phyloP scores from a whole-genome alignment of 2,329 filamentous ascomycete genomes.

The Calonectria fujianensis region DNA sequence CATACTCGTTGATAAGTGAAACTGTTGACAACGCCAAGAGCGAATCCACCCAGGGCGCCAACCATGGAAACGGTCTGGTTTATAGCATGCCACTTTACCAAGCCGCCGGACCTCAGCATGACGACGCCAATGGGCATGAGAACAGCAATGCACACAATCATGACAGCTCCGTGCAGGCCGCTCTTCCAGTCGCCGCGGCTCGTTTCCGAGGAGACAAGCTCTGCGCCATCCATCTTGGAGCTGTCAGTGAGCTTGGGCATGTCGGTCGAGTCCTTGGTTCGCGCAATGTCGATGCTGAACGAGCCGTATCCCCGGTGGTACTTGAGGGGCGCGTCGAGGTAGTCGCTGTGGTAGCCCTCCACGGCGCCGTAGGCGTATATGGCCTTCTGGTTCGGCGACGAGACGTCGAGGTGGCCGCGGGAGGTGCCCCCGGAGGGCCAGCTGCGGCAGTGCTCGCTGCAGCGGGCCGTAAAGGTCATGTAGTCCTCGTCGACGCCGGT shows the following conservation, averaged over 20 bases:
- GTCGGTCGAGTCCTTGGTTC: slow-evolving; percentile 67
- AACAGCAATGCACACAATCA: slow-evolving; percentile 74
- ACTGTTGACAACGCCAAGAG: slow-evolving; percentile 72
- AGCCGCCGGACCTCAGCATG: slow-evolving; percentile 70
- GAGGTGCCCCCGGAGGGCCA: slow-evolving; percentile 63
- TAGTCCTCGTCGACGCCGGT: slow-evolving; percentile 68
- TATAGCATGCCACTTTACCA: slow-evolving; percentile 72
- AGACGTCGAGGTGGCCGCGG: slow-evolving; percentile 69
- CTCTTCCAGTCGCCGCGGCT: slow-evolving; percentile 63
- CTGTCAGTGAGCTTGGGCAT: slow-evolving; percentile 63
- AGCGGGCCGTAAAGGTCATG: slow-evolving; percentile 71
- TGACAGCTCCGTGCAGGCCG: slow-evolving; percentile 68
- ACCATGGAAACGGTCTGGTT: slow-evolving; percentile 71
- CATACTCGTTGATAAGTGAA: slow-evolving; percentile 74
- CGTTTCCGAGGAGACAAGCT: slow-evolving; percentile 55
- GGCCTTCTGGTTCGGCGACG: slow-evolving; percentile 67
- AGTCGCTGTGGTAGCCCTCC: slow-evolving; percentile 66
- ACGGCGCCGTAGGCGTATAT: slow-evolving; percentile 74
- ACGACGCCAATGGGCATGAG: slow-evolving; percentile 75
- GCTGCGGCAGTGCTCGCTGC: slow-evolving; percentile 69
- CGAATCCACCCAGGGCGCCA: slow-evolving; percentile 69
- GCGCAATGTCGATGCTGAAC: slow-evolving; percentile 74
- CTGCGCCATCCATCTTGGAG: slow-evolving; percentile 61
- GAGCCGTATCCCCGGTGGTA: slow-evolving; percentile 72
- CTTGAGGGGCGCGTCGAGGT: slow-evolving; percentile 65